Evolutionary conservation across 345 rosid genomes (phyloP), one percentile per base, ranked within the genome.

Genomic region (Moricandia arvensis): DNA sequence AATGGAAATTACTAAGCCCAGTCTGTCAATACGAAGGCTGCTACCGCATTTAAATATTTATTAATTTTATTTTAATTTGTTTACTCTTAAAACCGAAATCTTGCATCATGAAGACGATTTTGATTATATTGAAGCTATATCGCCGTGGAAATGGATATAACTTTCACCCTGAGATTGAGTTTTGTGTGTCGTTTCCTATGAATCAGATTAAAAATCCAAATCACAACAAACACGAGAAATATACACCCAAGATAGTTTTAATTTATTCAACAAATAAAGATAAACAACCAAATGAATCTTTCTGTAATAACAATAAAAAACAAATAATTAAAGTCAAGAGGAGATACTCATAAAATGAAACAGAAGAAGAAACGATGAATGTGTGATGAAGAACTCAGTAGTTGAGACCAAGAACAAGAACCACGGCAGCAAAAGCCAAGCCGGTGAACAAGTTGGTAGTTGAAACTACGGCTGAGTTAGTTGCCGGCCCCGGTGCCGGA

Each of bases 371-470:
- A 55, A 41, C 15, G 8, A 73, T 6, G 69, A 73, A 51, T 6
- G 54, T 33, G 60, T 17, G 31, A 29, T 29, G 18, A 31, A 3
- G 9, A 64, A 45, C 75, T 78, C 21, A 71, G 24, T 78, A 73
- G 68, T 71, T 66, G 27, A 62, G 61, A 67, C 77, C 75, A 77
- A 66, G 11, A 71, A 78, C 7, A 7, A 73, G 21, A 67, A 81
- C 81, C 47, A 74, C 58, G 38, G 66, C 72, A 6, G 80, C 78
- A 43, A 77, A 47, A 72, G 73, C 72, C 70, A 75, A 27, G 13
- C 75, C 73, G 24, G 72, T 53, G 69, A 80, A 71, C 75, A 74
- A 18, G 41, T 71, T 80, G 64, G 83, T 71, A 59, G 75, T 24
- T 3, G 69, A 38, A 30, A 24, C 75, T 7, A 75, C 54, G 27